Base-by-base conservation (phyloP, 768 basidiomycete genomes). In the Phylloporus arenicola region DNA sequence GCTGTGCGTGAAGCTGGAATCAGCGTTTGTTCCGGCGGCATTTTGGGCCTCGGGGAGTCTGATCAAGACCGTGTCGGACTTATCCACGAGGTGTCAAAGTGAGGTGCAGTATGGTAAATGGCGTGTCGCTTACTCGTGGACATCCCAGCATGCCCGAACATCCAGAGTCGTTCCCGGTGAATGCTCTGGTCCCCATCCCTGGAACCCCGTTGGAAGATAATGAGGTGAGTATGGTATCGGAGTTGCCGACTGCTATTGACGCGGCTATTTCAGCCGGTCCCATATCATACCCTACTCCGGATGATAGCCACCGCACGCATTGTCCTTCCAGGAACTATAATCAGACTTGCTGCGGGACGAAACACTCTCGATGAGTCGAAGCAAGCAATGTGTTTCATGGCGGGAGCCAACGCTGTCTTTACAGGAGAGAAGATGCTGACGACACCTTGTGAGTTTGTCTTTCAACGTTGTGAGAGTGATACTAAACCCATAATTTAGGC, bases 381-480 rank as follows among this genome's bases (percentile, higher is more conserved):
- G 68, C 95, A 98, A 65, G 92, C 87, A 7, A 92, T 98, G 87
- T 93, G 92, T 64, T 98, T 98, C 72, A 88, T 98, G 88, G 93
- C 95, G 1, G 95, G 95, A 20, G 95, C 94, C 19, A 98, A 98
- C 63, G 95, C 95, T 19, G 86, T 98, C 53, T 98, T 98, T 68
- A 98, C 95, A n/a, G 95, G 94, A 38, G 95, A 97, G 64, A 78
- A 85, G 59, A 98, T 98, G 95, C 69, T 98, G 57, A 98, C 95
- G 12, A 98, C 95, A 13, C 92, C 94, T 41, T 96, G 93, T 87
- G 61, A 72, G 88, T 76, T 29, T 48, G 27, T 41, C 12, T 47
- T 5, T 47, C 14, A 50, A 44, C 24, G 16, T 14, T 13, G 37
- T 39, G 43, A 38, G 13, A n/a, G 9, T 50, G 19, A 41, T 11